These are phyloP conservation scores for Sugiyamaella sp. DNA, from an alignment of 1,139 yeast genomes.

Conservation along the genomic window DNA sequence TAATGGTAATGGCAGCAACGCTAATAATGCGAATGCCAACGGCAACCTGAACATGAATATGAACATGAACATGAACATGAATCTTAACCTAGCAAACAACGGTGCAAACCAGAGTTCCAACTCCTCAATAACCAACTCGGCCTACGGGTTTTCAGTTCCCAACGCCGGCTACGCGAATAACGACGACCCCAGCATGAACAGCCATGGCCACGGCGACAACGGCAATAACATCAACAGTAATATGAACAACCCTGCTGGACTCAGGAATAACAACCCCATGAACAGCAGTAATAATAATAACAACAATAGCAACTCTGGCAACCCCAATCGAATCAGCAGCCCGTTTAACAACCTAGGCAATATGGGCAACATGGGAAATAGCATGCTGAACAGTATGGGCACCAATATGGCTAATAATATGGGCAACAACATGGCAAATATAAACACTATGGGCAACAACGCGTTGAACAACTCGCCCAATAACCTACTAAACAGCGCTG, in stretches of 20 bases:
- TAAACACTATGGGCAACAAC: too few relatives aligned
- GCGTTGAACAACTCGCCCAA: too few relatives aligned
- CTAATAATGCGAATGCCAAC: neutral
- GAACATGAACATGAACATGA: neutral
- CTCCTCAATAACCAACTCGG: neutral
- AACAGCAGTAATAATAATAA: neutral
- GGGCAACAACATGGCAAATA: too few relatives aligned
- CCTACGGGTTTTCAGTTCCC: neutral
- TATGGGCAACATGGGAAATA: too few relatives aligned
- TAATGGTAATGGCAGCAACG: neutral
- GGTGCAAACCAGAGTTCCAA: neutral
- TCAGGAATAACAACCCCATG: slow-evolving; percentile 7
- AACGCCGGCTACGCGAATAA: neutral
- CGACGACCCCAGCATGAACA: neutral
- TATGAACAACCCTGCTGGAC: slow-evolving; percentile 5
- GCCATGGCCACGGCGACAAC: slow-evolving; percentile 10
- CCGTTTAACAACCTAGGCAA: slow-evolving; percentile 1
- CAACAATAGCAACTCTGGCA: neutral
- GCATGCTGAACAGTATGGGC: too few relatives aligned
- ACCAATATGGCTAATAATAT: too few relatives aligned
- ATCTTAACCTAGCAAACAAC: neutral
- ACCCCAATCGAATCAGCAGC: slow-evolving; percentile 3
- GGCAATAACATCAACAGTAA: slow-evolving; percentile 4
- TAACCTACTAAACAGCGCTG: neutral
- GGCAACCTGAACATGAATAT: neutral